Percentiles rank a stretch among this genome's conserved stretches.
Conservation (phyloP, 345 rosid species). For the Brassica cretica region DNA sequence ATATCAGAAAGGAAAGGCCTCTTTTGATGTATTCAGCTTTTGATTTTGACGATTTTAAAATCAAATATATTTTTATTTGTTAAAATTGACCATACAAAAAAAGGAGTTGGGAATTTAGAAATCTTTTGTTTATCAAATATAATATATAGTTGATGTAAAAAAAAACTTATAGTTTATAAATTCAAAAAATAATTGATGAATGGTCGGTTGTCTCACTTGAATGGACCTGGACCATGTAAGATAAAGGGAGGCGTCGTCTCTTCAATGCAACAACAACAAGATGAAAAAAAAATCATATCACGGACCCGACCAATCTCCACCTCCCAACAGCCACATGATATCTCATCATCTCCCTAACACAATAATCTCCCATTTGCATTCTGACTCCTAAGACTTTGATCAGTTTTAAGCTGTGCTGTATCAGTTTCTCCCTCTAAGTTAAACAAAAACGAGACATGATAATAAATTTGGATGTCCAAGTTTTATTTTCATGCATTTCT, state of each 20-base stretch:
- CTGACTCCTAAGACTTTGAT: not conserved
- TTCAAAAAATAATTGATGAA: slow-evolving; percentile 5
- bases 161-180: not conserved
- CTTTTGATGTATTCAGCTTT: slow-evolving; percentile 16
- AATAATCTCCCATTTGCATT: not conserved
- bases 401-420: not conserved
- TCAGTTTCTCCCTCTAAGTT: not conserved
- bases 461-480: not conserved
- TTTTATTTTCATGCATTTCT: not conserved
- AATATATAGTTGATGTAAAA: not conserved
- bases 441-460: not conserved
- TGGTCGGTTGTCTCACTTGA: slow-evolving; percentile 34
- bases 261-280: slow-evolving; percentile 32
- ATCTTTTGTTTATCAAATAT: not conserved
- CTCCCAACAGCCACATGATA: slow-evolving; percentile 28
- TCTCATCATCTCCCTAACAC: not conserved
- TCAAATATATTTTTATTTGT: not conserved
- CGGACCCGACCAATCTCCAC: slow-evolving; percentile 37
- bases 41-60: not conserved
- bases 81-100: not conserved
- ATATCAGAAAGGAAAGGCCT: slow-evolving; percentile 8
- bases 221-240: slow-evolving; percentile 34
- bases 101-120: not conserved
- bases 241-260: slow-evolving; percentile 23
- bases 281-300: slow-evolving; percentile 22